Conservation (phyloP, 352 stramenopile species). For the Globisporangium heterothallicum region DNA sequence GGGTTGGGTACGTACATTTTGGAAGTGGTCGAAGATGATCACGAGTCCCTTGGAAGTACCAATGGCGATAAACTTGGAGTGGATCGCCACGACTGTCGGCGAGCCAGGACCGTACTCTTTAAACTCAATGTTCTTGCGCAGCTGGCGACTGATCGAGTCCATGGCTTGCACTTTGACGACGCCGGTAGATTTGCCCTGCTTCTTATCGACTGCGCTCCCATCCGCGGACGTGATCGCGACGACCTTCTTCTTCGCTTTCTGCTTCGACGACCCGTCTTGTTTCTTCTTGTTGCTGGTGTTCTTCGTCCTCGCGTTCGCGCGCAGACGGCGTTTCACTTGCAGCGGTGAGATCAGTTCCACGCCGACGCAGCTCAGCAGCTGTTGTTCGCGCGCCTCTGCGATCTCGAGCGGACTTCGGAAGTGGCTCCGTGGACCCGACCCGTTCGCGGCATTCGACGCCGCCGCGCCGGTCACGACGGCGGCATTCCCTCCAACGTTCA, state of each 20-base stretch:
- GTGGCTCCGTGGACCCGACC: constrained; percentile 15
- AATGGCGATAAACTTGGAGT: constrained; percentile 96
- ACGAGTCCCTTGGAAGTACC: constrained; percentile 93
- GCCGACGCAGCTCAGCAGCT: constrained; percentile 77
- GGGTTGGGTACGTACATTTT: constrained; percentile 88
- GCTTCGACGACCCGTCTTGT: constrained; percentile 25
- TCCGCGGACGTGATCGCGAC: constrained; percentile 23
- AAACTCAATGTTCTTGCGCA: constrained; percentile 90
- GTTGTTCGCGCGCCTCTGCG: constrained; percentile 70
- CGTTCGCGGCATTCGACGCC: constrained; percentile 9
- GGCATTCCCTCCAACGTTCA: constrained; percentile 17
- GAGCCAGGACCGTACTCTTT: constrained; percentile 87
- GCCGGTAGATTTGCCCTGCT: constrained; percentile 45
- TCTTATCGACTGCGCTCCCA: constrained; percentile 20
- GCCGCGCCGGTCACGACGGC: constrained; percentile 15
- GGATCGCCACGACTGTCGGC: constrained; percentile 91
- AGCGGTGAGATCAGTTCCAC: constrained; percentile 79
- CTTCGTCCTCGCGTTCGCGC: constrained; percentile 55
- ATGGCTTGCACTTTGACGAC: constrained; percentile 89
- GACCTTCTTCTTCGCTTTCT: constrained; percentile 43
- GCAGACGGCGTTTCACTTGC: constrained; percentile 75
- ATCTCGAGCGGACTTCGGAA: constrained; percentile 71
- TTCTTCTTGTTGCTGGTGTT: constrained; percentile 33
- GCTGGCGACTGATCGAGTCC: constrained; percentile 84
- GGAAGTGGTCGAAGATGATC: constrained; percentile 96